Evolutionary conservation across 345 rosid genomes (phyloP), one percentile per base, ranked within the genome.

Genomic region (Dipteronia dyeriana): DNA sequence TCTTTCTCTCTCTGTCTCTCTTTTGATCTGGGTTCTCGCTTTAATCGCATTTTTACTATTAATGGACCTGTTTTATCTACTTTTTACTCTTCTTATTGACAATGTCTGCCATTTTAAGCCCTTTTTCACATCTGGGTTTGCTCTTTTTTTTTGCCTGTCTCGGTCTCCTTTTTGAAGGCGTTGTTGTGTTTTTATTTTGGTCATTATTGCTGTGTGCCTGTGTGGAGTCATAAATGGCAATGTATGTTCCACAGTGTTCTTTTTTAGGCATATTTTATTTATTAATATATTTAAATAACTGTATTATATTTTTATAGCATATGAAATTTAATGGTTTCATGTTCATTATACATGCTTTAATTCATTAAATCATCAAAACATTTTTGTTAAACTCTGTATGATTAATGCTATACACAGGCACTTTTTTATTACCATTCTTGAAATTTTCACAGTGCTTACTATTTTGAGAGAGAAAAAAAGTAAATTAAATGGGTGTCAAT

Each of bases 51-150:
- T 68, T 67, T 31, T 7, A 16, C 41, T 8, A 39, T 76, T 57
- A 76, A 76, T 41, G 66, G 19, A 2, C 39, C 7, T 41, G 62
- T 54, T 67, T 41, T 76, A 22, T 68, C 23, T 22, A 9, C 54
- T 41, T 57, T 38, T 67, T 11, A 31, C 38, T 51, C 63, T 26
- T 73, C 38, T 17, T 74, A 49, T 26, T 29, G 70, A 63, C 69
- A 74, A 74, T 74, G 60, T 26, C 56, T 20, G 63, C 34, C 14
- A 11, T 74, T 26, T 19, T 3, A 63, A 64, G 29, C 62, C 60
- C 62, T 47, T 51, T 66, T 75, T 75, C 9, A 23, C 53, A 66
- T 53, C 53, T 75, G 71, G 78, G 63, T 66, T 66, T 66, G 19
- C 20, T 20, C 9, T 71, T 29, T 31, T 64, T 75, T 34, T 47